These are phyloP conservation scores for grape (Vitis vinifera) DNA, from an alignment of 164 flowering plant genomes.

Conservation along the genomic window ASM3070453v1 NC_081811.1:24520001-24520500, in stretches of 20 bases:
- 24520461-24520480: conserved; percentile 91
- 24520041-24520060: conserved; percentile 96
- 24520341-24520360: too few relatives aligned
- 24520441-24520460: conserved; percentile 95
- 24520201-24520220: too few relatives aligned
- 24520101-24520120: conserved; percentile 96
- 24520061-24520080: conserved; percentile 88
- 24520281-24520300: too few relatives aligned
- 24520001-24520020: conserved; percentile 83
- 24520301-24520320: too few relatives aligned
- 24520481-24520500: conserved; percentile 96
- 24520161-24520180: conserved; percentile 97
- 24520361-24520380: too few relatives aligned
- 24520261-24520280: too few relatives aligned
- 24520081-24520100: conserved; percentile 86
- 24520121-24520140: conserved; percentile 95
- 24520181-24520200: conserved; percentile 6
- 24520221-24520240: too few relatives aligned
- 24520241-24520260: too few relatives aligned
- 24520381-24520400: too few relatives aligned
- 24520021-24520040: conserved; percentile 94
- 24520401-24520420: conserved; percentile 19
- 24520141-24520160: conserved; percentile 93
- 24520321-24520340: too few relatives aligned
- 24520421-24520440: conserved; percentile 99